Base-by-base conservation (phyloP, 441 rosid genomes). In the Gossypium laxum region DNA sequence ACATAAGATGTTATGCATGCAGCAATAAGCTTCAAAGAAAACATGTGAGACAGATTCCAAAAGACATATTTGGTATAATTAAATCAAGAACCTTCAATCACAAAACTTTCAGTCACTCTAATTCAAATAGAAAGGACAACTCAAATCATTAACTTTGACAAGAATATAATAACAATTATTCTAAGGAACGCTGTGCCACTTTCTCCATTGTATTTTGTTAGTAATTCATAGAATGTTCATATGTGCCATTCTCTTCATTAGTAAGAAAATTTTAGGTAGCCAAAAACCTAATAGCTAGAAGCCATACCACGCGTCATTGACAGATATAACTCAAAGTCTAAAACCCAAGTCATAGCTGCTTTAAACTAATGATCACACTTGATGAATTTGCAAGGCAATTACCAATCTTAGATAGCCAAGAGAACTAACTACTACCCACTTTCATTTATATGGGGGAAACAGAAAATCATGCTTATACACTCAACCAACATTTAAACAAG, bases 331-430 rank as follows among this genome's bases (percentile, higher is more conserved):
- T 45, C 21, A 43, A 59, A 22, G 63, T 24, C 48, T 60, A 30
- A 61, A 61, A 60, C 47, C 22, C 56, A 24, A 47, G n/a, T 65
- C 19, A 22, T 65, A 22, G 56, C 70, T n/a, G 0, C 19, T 50
- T 45, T n/a, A 65, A n/a, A 17, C 71, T 15, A 67, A 50, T 14
- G 5, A 24, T 48, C 22, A 14, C 24, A 26, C 45, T 48, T 1
- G 26, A 67, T 48, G 70, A 67, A 28, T 28, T 67, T 67, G 55
- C 19, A 52, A 67, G 60, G 56, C 30, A 68, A 34, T 18, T 61
- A 30, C 51, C 24, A 15, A 14, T 8, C 71, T 28, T 50, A 67
- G 26, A 67, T 7, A 15, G 43, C 59, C 26, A 45, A 67, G 43
- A 67, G 43, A 66, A 66, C n/a, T 14, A 66, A 14, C 22, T 26